Evolutionary conservation across 148 eudicot genomes (phyloP).

Genomic region (Rhododendron ferrugineum): DNA sequence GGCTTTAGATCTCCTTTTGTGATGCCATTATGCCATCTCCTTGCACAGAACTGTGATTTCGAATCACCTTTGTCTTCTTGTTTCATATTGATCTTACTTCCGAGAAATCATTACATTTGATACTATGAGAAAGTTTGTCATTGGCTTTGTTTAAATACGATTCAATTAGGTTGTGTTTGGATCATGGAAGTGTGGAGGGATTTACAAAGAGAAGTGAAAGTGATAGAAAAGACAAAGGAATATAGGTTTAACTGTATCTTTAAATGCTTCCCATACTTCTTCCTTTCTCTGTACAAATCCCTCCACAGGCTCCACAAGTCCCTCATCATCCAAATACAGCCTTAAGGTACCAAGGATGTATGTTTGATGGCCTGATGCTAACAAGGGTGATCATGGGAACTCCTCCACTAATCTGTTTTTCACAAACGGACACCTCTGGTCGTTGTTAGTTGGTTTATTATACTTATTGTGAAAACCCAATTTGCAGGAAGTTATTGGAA

Average conservation of each 20-base stretch:
- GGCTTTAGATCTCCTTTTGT: not conserved
- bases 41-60: not conserved
- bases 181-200: not conserved
- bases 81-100: not conserved
- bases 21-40: not conserved
- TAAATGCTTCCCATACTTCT: not conserved
- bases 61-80: not conserved
- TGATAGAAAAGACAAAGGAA: not conserved
- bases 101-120: not conserved
- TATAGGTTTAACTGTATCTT: not conserved
- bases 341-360: not conserved
- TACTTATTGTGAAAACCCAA: not conserved
- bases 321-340: not conserved
- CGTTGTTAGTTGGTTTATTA: not conserved
- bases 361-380: not conserved
- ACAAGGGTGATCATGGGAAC: not conserved
- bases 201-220: not conserved
- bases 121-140: not conserved
- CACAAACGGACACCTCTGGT: not conserved
- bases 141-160: not conserved
- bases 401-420: not conserved
- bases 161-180: not conserved
- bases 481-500: constrained; percentile 81
- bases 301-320: not conserved
- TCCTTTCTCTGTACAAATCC: not conserved